Evolutionary conservation across 177 flowering plant genomes (phyloP).

Genomic region (Vitis hybrid): DNA sequence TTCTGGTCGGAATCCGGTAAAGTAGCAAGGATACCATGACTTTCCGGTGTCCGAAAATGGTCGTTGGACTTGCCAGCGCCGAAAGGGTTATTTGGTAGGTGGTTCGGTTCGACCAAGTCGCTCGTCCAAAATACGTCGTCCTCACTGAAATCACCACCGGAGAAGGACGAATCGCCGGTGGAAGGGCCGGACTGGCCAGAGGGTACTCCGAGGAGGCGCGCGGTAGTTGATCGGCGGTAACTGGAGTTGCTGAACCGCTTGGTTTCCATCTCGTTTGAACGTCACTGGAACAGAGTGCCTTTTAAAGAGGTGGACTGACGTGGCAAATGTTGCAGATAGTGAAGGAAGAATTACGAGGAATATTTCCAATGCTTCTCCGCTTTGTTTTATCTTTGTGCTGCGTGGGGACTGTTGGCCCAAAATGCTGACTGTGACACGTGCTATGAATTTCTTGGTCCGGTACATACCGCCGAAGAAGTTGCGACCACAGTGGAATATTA

Average conservation of each 20-base stretch:
- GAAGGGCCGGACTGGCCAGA: constrained; percentile 35
- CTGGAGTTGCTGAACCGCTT: constrained; percentile 16
- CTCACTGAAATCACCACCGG: constrained; percentile 56
- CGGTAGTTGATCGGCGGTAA: constrained; percentile 37
- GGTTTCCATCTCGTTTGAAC: constrained; percentile 27
- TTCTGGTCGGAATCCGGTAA: constrained; percentile 33
- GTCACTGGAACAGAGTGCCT: not conserved
- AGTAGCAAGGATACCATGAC: constrained; percentile 59
- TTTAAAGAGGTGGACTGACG: constrained; percentile 1
- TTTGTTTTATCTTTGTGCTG: not conserved
- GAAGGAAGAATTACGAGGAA: no score
- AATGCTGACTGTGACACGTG: no score
- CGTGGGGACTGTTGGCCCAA: no score
- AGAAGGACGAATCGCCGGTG: constrained; percentile 33
- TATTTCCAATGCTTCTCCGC: not conserved
- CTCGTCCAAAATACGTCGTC: constrained; percentile 66
- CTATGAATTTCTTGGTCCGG: no score
- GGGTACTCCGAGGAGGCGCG: no score
- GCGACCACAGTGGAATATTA: no score
- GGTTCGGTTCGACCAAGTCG: constrained; percentile 31
- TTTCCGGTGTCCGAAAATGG: constrained; percentile 21
- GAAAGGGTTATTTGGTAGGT: not conserved
- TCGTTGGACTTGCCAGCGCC: not conserved
- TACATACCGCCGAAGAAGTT: no score
- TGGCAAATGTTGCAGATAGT: constrained; percentile 18